These are phyloP conservation scores for Claviceps africana DNA, from an alignment of 2,329 filamentous ascomycete genomes.

Conservation along the genomic window DNA sequence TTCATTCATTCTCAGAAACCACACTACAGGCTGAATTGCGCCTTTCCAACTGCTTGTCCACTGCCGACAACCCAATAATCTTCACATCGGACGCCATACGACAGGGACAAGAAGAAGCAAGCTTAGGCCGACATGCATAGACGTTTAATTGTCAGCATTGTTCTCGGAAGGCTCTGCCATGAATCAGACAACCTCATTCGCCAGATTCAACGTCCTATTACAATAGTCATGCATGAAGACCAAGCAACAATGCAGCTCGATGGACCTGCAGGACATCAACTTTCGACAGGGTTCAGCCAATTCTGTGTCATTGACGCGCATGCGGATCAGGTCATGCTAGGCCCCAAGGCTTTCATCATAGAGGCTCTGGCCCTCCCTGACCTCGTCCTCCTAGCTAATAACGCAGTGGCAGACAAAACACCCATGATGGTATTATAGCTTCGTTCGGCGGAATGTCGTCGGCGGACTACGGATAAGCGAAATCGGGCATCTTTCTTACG, in stretches of 20 bases:
- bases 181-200: neutral
- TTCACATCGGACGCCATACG: neutral
- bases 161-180: neutral
- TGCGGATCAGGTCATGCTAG: slow-evolving; percentile 5
- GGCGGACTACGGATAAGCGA: neutral
- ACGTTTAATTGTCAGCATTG: neutral
- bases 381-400: neutral
- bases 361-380: neutral
- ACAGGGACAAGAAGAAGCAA: neutral
- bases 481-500: neutral
- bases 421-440: neutral
- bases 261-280: neutral
- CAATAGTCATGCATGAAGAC: neutral
- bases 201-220: neutral
- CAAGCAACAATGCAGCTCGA: neutral
- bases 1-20: neutral
- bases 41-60: neutral
- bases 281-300: neutral
- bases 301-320: slow-evolving; percentile 8
- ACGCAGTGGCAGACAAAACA: neutral
- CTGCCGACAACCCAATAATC: neutral
- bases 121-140: neutral
- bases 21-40: neutral
- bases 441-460: neutral
- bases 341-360: neutral